Evolutionary conservation across 805 yeast species (phyloP).

Genomic region (Metschnikowia hibisci): DNA sequence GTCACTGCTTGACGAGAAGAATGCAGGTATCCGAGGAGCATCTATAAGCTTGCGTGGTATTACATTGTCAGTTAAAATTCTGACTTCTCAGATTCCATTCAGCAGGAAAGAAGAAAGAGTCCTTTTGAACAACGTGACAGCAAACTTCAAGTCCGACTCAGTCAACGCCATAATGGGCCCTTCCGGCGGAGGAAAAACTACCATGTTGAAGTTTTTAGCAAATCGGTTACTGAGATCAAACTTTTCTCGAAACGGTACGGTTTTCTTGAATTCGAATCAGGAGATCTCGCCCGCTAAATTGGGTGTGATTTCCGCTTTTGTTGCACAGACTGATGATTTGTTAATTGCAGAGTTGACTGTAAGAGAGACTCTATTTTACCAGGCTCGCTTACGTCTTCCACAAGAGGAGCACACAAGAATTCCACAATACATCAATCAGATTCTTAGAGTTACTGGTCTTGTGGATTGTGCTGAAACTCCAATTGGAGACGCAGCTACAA

Average conservation of each 20-base stretch:
- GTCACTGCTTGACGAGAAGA: conserved; percentile 10
- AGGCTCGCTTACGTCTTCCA: conserved; percentile 66
- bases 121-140: conserved; percentile 42
- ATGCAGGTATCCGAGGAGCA: conserved; percentile 5
- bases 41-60: conserved; percentile 13
- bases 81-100: conserved; percentile 7
- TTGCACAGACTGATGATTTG: conserved; percentile 76
- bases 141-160: conserved; percentile 49
- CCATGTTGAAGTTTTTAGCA: conserved; percentile 60
- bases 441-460: conserved; percentile 68
- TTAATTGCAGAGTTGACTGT: conserved; percentile 71
- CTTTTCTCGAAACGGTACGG: conserved; percentile 24
- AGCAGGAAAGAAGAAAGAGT: conserved; percentile 12
- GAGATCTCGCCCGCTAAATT: conserved; percentile 23
- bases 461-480: conserved; percentile 72
- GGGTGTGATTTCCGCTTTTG: conserved; percentile 57
- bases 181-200: conserved; percentile 75
- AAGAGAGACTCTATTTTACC: conserved; percentile 66
- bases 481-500: conserved; percentile 34
- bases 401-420: conserved; percentile 29
- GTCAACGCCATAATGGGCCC: conserved; percentile 79
- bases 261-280: conserved; percentile 27
- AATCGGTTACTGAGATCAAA: conserved; percentile 42
- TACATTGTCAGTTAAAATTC: conserved; percentile 16
- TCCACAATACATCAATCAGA: conserved; percentile 48